These are phyloP conservation scores for Mallotus repandus DNA, from an alignment of 441 rosid genomes.

Conservation along the genomic window DNA sequence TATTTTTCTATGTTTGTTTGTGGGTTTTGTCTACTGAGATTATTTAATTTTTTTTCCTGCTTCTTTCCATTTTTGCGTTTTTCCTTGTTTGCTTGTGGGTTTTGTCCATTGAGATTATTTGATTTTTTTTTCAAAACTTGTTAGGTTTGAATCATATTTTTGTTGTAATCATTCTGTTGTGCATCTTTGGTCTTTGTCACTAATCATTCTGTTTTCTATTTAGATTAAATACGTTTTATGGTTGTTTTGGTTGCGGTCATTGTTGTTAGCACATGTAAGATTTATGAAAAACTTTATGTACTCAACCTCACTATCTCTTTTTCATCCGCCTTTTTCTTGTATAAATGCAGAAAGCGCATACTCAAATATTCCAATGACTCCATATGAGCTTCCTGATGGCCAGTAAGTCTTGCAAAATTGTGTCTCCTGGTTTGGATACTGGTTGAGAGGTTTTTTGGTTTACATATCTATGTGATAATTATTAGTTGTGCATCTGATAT, in stretches of 20 bases:
- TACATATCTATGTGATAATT: not conserved
- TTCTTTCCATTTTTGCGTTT: conserved; percentile 12
- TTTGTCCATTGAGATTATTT: not conserved
- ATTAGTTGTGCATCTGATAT: not conserved
- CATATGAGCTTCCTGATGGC: conserved; percentile 99
- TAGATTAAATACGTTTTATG: not conserved
- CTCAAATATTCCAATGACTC: conserved; percentile 97
- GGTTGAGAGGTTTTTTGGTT: conserved; percentile 15
- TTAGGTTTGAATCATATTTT: too few relatives aligned
- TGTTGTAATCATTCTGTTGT: too few relatives aligned
- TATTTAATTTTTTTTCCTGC: not conserved
- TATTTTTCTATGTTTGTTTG: conserved; percentile 10
- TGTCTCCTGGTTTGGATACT: conserved; percentile 12
- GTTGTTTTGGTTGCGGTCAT: conserved; percentile 1
- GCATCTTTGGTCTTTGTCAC: not conserved
- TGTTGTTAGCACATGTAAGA: not conserved
- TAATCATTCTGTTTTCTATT: not conserved
- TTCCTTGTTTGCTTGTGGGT: conserved; percentile 9
- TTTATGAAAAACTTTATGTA: not conserved
- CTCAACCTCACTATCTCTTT: conserved; percentile 3
- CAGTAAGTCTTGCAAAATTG: conserved; percentile 59
- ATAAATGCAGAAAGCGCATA: conserved; percentile 71
- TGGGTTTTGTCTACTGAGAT: not conserved
- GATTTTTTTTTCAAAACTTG: too few relatives aligned
- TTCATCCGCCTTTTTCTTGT: not conserved